phyloP scores from a whole-genome alignment of 345 rosid genomes.

The Gossypium sturtianum region DNA sequence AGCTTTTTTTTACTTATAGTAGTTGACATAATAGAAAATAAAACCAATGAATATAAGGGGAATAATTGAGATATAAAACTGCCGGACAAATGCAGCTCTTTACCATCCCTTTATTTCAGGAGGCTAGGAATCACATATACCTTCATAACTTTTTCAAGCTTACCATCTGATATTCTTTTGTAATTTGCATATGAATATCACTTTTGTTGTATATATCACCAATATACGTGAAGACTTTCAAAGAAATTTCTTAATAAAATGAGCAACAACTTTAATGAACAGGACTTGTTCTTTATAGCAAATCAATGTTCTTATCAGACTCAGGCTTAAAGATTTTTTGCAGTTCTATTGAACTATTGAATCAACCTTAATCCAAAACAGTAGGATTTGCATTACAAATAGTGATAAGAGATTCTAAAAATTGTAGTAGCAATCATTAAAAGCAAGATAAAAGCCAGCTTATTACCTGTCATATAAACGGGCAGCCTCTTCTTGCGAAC shows the following conservation, averaged over 20 bases:
- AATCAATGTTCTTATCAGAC: constrained; percentile 1
- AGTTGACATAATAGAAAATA: neutral
- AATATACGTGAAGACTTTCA: neutral
- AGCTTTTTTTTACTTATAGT: neutral
- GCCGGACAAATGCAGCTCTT: neutral
- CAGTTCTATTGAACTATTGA: neutral
- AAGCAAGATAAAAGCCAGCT: neutral
- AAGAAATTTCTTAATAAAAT: neutral
- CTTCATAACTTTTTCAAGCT: neutral
- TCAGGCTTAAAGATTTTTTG: neutral
- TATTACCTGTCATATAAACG: constrained; percentile 80
- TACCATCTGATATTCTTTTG: neutral
- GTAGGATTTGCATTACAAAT: neutral
- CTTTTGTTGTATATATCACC: neutral
- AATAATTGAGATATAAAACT: neutral
- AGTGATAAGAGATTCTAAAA: neutral
- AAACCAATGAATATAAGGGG: neutral
- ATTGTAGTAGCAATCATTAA: neutral
- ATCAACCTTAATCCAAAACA: neutral
- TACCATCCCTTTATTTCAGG: neutral
- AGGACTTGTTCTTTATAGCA: neutral
- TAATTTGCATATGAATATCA: neutral
- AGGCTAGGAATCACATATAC: neutral
- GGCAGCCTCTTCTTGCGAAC: constrained; percentile 95
- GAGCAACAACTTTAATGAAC: neutral